Percentiles rank a stretch among this genome's conserved stretches.
phyloP scores from a whole-genome alignment of 139 green algal species.

The Picochlorum sp. region DNA sequence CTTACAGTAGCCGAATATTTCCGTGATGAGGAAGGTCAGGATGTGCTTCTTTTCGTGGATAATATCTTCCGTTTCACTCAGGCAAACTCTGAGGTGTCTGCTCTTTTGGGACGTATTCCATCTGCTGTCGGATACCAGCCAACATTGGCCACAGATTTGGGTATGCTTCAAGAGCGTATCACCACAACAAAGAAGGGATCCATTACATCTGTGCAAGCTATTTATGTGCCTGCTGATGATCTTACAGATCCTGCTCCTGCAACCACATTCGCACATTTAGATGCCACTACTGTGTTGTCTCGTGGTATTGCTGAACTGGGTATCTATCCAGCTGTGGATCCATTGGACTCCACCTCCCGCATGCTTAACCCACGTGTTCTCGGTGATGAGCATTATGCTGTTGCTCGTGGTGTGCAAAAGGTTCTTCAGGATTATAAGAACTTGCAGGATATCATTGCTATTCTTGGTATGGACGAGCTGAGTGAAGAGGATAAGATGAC shows the following conservation, averaged over 20 bases:
- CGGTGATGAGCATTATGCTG: constrained; percentile 91
- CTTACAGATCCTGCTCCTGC: constrained; percentile 95
- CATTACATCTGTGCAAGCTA: constrained; percentile 98
- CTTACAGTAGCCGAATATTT: constrained; percentile 99
- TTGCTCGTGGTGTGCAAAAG: constrained; percentile 93
- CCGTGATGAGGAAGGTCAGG: constrained; percentile 97
- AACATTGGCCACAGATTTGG: constrained; percentile 96
- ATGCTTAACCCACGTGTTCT: constrained; percentile 95
- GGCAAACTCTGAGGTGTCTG: constrained; percentile 98
- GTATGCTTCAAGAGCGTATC: constrained; percentile 95
- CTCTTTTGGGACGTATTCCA: constrained; percentile 95
- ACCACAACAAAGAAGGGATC: constrained; percentile 97
- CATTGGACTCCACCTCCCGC: constrained; percentile 95
- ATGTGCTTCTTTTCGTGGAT: constrained; percentile 99
- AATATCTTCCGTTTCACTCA: constrained; percentile 99
- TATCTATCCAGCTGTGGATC: constrained; percentile 99
- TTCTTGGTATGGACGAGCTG: constrained; percentile 99
- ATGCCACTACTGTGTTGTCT: constrained; percentile 97
- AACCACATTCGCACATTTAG: constrained; percentile 97
- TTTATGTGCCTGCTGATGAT: constrained; percentile 99
- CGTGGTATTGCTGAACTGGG: constrained; percentile 97
- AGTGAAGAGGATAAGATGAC: constrained; percentile 98
- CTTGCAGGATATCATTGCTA: constrained; percentile 99
- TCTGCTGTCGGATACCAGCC: constrained; percentile 99
- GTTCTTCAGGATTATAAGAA: constrained; percentile 97